phyloP scores from a whole-genome alignment of 2,329 filamentous ascomycete genomes.

The Aspergillus pseudoterreus region DNA sequence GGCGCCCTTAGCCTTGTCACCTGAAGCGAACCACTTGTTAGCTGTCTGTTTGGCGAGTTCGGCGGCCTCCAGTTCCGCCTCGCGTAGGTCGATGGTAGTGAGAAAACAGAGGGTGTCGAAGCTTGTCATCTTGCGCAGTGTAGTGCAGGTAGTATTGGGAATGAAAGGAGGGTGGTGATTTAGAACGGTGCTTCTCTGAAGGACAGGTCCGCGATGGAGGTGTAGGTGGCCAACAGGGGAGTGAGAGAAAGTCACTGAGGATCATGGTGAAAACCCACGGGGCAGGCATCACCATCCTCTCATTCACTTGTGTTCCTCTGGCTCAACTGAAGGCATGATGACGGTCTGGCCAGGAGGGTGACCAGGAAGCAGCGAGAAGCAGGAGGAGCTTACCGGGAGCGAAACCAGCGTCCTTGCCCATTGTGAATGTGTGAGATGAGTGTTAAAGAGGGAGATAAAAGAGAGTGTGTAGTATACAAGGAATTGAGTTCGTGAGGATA shows the following conservation, averaged over 20 bases:
- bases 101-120: constrained; percentile 22
- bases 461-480: constrained; percentile 19
- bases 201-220: background rate
- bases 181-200: too few species aligned
- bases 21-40: constrained; percentile 47
- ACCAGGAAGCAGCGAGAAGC: constrained; percentile 2
- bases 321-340: constrained; percentile 2
- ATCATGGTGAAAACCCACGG: background rate
- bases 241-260: background rate
- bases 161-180: background rate
- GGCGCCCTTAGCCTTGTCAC: constrained; percentile 93
- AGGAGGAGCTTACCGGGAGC: constrained; percentile 41
- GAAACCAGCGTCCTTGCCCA: constrained; percentile 45
- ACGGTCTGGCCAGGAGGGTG: background rate
- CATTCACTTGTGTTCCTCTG: background rate
- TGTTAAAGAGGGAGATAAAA: constrained; percentile 23
- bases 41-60: constrained; percentile 17
- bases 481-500: constrained; percentile 24
- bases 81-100: constrained; percentile 21
- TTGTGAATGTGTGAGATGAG: constrained; percentile 27
- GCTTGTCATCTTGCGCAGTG: constrained; percentile 16
- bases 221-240: background rate
- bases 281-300: background rate
- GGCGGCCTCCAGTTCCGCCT: constrained; percentile 18
- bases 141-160: background rate